These are phyloP conservation scores for Sugiyamaella marilandica DNA, from an alignment of 805 yeast species.

Conservation along the genomic window DNA sequence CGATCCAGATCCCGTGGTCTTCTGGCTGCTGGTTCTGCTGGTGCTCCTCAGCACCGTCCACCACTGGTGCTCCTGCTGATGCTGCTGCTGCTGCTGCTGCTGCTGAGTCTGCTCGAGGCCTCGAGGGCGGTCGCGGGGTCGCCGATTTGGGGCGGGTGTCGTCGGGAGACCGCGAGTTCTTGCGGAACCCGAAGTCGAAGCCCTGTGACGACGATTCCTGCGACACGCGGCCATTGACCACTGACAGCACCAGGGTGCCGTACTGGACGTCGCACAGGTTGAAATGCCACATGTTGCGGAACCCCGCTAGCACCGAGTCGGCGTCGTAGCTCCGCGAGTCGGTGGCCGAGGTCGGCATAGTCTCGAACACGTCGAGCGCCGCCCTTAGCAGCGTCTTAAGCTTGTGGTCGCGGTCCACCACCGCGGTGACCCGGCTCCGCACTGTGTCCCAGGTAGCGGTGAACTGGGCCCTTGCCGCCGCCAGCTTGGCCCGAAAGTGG, in stretches of 20 bases:
- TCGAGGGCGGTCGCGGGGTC: not conserved
- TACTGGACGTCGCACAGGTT: conserved; percentile 58
- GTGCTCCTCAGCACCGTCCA: not conserved
- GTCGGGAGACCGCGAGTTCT: conserved; percentile 6
- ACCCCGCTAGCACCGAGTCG: conserved; percentile 58
- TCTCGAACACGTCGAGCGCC: conserved; percentile 58
- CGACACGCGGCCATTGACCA: conserved; percentile 44
- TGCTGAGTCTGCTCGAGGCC: conserved; percentile 13
- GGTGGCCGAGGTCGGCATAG: conserved; percentile 33
- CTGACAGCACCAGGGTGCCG: conserved; percentile 46
- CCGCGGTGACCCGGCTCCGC: conserved; percentile 43
- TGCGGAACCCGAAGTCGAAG: conserved; percentile 55
- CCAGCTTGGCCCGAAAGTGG: conserved; percentile 57
- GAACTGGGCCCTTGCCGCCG: conserved; percentile 55
- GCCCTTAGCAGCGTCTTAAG: conserved; percentile 46
- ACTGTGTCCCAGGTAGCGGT: conserved; percentile 62
- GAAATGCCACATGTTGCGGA: conserved; percentile 73
- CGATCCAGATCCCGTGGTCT: conserved; percentile 38
- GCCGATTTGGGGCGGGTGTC: not conserved
- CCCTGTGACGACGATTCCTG: conserved; percentile 56
- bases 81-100: not conserved
- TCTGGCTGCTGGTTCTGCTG: conserved; percentile 3
- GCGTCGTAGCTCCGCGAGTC: conserved; percentile 1
- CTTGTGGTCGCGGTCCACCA: conserved; percentile 40
- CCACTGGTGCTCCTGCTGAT: not conserved